A percentile compares a stretch with the other conserved stretches of the same genome.
Conservation (phyloP, 768 basidiomycete species). For the Amanita pallidorosea region DNA sequence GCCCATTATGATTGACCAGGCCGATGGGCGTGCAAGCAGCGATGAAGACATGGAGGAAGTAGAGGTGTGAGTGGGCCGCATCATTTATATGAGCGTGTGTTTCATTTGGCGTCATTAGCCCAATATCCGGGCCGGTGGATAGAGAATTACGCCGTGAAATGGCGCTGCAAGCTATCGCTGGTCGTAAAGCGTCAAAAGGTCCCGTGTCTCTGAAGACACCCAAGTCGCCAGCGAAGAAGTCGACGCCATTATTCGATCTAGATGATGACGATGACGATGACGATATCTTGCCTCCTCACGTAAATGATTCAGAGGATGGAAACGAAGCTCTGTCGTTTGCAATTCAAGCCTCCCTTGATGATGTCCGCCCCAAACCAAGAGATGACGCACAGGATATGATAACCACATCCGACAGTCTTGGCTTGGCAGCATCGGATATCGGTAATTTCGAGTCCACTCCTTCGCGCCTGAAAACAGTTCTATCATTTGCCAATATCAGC, state of each 20-base stretch:
- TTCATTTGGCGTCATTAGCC: conserved; percentile 15
- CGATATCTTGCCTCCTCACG: conserved; percentile 7
- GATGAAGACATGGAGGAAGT: conserved; percentile 76
- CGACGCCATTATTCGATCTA: conserved; percentile 41
- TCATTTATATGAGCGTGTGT: not conserved
- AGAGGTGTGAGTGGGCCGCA: conserved; percentile 39
- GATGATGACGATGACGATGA: conserved; percentile 40
- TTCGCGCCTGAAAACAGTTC: conserved; percentile 8
- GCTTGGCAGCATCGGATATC: not conserved
- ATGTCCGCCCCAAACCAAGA: conserved; percentile 6
- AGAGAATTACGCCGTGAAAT: conserved; percentile 50
- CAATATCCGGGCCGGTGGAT: conserved; percentile 30
- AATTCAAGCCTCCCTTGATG: conserved; percentile 50
- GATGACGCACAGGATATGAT: conserved; percentile 4
- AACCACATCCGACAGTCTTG: conserved; percentile 1
- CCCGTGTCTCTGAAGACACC: conserved; percentile 15
- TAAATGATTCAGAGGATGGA: conserved; percentile 28
- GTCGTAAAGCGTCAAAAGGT: conserved; percentile 33
- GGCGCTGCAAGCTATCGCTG: conserved; percentile 50
- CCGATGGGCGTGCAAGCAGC: conserved; percentile 31
- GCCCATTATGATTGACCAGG: conserved; percentile 78
- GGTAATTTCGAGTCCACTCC: conserved; percentile 10
- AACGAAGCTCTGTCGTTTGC: conserved; percentile 52
- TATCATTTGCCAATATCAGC: conserved; percentile 9
- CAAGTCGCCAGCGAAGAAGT: conserved; percentile 18